Base-by-base conservation (phyloP, 140 eudicot genomes). In the Flaveria floridana region DNA sequence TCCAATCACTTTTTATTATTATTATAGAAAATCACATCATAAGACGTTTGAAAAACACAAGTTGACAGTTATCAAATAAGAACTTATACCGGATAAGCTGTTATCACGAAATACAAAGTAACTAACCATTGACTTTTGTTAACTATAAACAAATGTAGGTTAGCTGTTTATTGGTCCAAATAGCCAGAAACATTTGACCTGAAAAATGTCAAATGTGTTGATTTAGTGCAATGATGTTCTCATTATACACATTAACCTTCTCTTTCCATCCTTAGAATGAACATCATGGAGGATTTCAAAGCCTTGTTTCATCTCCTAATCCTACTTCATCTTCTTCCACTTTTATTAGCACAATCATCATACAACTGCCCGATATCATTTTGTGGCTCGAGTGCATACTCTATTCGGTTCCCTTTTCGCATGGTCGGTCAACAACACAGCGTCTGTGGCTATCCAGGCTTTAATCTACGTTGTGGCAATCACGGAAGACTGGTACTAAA, bases 381-480 rank as follows among this genome's bases (percentile, higher is more conserved):
- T 8, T 68, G 97, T 63, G 82, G 86, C 52, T 53, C 70, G 11
- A 76, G 28, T 59, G 46, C 55, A 21, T 48, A 80, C 76, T 20
- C 66, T 0, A 46, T 92, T 18, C 81, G 81, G 25, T 92, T 89
- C 63, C 98, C 96, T 0, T 93, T 93, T 70, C 79, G 78, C 7
- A n/a, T 86, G 62, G 12, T 57, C n/a, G 47, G 64, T 69, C 86
- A 76, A 19, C 84, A 85, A 28, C 76, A 82, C 13, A 73, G 23
- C 13, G 64, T 67, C 64, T 89, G 96, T 18, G 85, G 87, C 63
- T 86, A 81, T 70, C 92, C 95, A 0, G 92, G 95, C 26, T 89
- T 89, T 42, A 48, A 81, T 41, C 89, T 92, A 3, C 66, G 68
- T 12, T 89, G 98, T 75, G 64, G 65, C 66, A 39, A 25, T 5